A percentile compares a stretch with the other conserved stretches of the same genome.
Conservation (phyloP, 192 early-diverging fungal genomes). For the Backusella parvicylindrica region DNA sequence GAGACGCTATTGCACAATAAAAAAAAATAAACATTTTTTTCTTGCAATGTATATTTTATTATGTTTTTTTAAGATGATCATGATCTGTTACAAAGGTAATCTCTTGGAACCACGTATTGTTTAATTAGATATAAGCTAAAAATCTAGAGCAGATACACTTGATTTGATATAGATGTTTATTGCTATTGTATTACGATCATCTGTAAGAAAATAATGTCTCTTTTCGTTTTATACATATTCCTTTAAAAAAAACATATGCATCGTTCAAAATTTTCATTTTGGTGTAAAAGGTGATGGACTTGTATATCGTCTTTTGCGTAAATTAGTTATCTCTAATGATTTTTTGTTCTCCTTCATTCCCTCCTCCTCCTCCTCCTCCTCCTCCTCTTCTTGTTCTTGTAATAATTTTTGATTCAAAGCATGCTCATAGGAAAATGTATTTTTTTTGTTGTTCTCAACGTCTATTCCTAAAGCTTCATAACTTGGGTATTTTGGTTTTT, state of each 20-base stretch:
- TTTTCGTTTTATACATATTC: no score
- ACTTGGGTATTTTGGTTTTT: neutral
- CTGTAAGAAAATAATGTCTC: no score
- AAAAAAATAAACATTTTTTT: no score
- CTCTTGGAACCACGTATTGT: neutral
- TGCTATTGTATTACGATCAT: no score
- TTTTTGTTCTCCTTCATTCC: neutral
- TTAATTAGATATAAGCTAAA: neutral
- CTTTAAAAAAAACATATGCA: no score
- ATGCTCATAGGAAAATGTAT: neutral
- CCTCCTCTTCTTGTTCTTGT: neutral
- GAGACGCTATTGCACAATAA: no score
- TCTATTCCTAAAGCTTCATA: neutral
- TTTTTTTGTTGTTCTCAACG: neutral
- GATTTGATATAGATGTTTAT: neutral
- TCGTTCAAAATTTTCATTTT: neutral
- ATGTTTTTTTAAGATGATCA: neutral
- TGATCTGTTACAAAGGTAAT: neutral
- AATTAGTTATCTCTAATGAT: neutral
- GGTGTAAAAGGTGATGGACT: neutral
- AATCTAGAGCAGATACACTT: neutral
- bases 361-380: no score
- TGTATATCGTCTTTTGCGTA: neutral
- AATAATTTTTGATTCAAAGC: neutral
- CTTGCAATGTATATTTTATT: no score